phyloP scores from a whole-genome alignment of 2,329 filamentous ascomycete species.

The Septoria petroselini region DNA sequence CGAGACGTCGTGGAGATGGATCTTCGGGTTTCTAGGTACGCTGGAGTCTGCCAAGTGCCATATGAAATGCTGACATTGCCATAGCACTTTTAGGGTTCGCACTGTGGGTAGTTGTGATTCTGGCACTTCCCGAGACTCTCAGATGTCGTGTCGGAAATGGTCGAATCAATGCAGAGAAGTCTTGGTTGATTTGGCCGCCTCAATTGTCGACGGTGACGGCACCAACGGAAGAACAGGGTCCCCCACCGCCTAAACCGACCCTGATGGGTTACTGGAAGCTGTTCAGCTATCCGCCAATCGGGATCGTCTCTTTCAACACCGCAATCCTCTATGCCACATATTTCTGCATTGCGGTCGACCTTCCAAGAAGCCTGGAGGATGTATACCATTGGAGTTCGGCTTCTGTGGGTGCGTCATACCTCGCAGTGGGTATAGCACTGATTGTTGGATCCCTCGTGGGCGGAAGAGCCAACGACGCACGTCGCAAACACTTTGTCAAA shows the following conservation, averaged over 20 bases:
- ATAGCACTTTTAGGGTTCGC: not conserved
- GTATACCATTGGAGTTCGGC: slow-evolving; percentile 6
- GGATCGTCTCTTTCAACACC: slow-evolving; percentile 16
- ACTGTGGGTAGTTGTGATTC: not conserved
- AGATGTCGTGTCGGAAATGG: slow-evolving; percentile 10
- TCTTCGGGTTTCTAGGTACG: slow-evolving; percentile 4
- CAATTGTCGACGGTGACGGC: not conserved
- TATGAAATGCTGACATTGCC: too few species aligned
- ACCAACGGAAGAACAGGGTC: slow-evolving; percentile 1
- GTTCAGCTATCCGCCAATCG: slow-evolving; percentile 13
- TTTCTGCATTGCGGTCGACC: slow-evolving; percentile 12
- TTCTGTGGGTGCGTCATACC: slow-evolving; percentile 9
- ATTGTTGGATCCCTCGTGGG: slow-evolving; percentile 13
- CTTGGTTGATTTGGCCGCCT: slow-evolving; percentile 12
- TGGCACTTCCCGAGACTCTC: slow-evolving; percentile 8
- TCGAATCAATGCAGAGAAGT: slow-evolving; percentile 2
- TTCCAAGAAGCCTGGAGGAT: slow-evolving; percentile 4
- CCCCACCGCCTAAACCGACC: slow-evolving; percentile 9
- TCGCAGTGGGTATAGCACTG: slow-evolving; percentile 8
- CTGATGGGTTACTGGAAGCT: slow-evolving; percentile 10
- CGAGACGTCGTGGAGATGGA: slow-evolving; percentile 10
- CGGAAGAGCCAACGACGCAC: slow-evolving; percentile 7
- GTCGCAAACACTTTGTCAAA: not conserved
- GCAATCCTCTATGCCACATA: slow-evolving; percentile 17
- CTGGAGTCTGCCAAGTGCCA: too few species aligned